phyloP scores from a whole-genome alignment of 23 red algal genomes.

The Gracilaria gracilis region DNA sequence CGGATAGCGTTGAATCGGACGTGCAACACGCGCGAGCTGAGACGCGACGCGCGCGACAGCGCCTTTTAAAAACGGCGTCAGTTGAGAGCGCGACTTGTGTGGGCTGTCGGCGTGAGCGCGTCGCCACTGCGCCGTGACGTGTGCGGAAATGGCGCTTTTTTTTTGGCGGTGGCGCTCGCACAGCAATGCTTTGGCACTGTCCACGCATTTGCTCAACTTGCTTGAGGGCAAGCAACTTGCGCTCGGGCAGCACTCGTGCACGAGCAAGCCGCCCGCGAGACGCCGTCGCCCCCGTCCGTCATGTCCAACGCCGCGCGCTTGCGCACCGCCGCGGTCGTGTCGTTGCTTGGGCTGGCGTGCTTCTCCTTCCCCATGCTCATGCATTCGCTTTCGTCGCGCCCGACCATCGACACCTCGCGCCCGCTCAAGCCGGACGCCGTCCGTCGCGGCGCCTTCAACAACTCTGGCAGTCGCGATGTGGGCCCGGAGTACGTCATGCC shows the following conservation, averaged over 20 bases:
- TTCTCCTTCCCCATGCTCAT: constrained; percentile 23
- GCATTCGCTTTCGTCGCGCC: constrained; percentile 24
- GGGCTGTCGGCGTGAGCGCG: too few species aligned
- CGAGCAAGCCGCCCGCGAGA: too few species aligned
- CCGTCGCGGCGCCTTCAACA: constrained; percentile 76
- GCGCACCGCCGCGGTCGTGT: neutral
- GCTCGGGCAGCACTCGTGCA: too few species aligned
- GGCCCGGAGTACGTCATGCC: constrained; percentile 62
- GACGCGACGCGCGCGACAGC: neutral
- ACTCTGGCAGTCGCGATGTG: constrained; percentile 65
- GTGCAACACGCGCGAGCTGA: neutral
- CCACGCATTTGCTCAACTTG: too few species aligned
- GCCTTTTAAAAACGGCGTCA: neutral
- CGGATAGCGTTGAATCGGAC: too few species aligned
- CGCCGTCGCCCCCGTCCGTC: neutral
- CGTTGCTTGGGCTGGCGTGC: neutral
- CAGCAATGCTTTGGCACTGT: constrained; percentile 13
- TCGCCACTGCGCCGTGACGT: neutral
- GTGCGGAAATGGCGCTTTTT: neutral
- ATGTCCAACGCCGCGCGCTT: neutral
- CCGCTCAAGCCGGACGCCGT: constrained; percentile 60
- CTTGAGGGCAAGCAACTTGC: too few species aligned
- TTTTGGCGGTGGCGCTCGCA: neutral
- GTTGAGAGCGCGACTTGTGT: neutral
- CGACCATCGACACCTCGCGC: constrained; percentile 40